Percentiles rank a stretch among this genome's conserved stretches.
phyloP scores from a whole-genome alignment of 78 protist species.

The Polysphondylium violaceum region DNA sequence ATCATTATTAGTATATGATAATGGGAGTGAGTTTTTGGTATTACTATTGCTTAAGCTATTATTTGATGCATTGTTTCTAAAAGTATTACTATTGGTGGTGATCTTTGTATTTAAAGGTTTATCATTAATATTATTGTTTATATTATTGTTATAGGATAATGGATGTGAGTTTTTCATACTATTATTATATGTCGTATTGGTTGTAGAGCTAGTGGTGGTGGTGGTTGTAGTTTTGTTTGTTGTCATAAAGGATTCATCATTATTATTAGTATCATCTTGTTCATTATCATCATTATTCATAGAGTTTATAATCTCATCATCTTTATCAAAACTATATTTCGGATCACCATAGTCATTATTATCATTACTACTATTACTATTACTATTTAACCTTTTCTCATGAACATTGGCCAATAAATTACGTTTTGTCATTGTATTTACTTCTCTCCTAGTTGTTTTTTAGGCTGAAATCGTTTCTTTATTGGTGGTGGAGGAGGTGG shows the following conservation, averaged over 20 bases:
- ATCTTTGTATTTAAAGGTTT: no score
- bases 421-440: no score
- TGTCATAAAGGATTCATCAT: not conserved
- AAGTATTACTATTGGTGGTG: no score
- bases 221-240: constrained; percentile 5
- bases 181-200: not conserved
- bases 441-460: no score
- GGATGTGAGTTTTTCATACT: no score
- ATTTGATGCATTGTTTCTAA: not conserved
- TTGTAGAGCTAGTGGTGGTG: not conserved
- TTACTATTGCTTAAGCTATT: not conserved
- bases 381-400: constrained; percentile 28
- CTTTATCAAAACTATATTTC: not conserved
- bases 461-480: no score
- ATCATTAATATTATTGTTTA: not conserved
- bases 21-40: no score
- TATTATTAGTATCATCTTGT: not conserved
- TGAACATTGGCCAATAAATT: constrained; percentile 58
- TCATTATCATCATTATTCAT: not conserved
- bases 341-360: not conserved
- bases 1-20: no score
- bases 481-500: no score
- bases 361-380: not conserved
- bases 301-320: not conserved
- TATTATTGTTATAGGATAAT: no score